Percentiles rank a stretch among this genome's conserved stretches.
Conservation (phyloP, 2,329 filamentous ascomycete genomes). For the Monilinia aucupariae region DNA sequence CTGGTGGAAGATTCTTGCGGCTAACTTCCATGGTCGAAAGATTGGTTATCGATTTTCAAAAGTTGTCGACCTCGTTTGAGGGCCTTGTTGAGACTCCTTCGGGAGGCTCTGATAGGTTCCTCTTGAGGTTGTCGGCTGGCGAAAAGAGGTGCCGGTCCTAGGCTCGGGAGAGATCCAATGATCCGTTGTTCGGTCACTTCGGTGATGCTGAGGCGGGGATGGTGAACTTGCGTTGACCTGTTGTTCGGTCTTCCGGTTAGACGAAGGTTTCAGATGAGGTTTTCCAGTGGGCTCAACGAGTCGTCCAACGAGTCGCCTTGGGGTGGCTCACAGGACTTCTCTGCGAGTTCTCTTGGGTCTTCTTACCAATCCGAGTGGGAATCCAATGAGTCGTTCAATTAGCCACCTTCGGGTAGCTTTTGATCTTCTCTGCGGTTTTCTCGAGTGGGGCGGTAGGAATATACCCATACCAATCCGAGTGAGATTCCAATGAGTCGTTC, state of each 20-base stretch:
- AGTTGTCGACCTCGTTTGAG: neutral
- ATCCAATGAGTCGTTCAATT: neutral
- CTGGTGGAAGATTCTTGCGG: constrained; percentile 11
- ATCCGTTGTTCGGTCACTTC: constrained; percentile 11
- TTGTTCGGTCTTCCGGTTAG: constrained; percentile 5
- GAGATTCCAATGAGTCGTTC: neutral
- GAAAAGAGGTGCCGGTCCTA: neutral
- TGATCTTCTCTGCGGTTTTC: neutral
- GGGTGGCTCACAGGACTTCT: neutral
- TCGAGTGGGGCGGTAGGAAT: neutral
- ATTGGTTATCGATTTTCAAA: neutral
- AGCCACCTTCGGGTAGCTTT: neutral
- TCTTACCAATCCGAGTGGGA: constrained; percentile 2
- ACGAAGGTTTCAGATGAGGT: constrained; percentile 6
- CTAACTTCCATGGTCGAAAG: neutral
- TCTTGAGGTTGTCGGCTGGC: neutral
- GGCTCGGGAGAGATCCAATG: constrained; percentile 6
- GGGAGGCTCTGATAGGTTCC: constrained; percentile 4
- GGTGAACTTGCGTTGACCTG: constrained; percentile 14
- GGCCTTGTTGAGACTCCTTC: constrained; percentile 11
- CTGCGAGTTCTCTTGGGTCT: neutral
- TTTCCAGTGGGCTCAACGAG: neutral
- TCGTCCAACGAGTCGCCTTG: neutral
- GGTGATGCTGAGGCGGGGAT: constrained; percentile 13
- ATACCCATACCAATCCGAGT: no score